phyloP scores from a whole-genome alignment of 306 rosid species.

The Quercus dentata region DNA sequence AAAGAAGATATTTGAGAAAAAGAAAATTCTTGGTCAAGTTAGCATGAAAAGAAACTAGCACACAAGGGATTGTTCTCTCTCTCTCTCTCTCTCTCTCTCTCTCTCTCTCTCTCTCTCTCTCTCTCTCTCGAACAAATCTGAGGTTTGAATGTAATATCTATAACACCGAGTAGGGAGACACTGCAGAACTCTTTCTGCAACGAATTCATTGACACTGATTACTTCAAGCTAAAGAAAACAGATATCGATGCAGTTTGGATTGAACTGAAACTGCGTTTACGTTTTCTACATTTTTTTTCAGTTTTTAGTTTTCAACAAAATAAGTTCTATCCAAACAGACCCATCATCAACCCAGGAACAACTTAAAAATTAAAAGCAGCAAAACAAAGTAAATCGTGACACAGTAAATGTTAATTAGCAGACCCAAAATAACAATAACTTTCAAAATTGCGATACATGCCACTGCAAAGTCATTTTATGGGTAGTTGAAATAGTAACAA shows the following conservation, averaged over 20 bases:
- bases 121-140: no score
- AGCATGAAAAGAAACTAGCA: not conserved
- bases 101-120: no score
- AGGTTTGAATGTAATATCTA: no score
- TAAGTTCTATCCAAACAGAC: no score
- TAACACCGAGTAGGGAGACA: no score
- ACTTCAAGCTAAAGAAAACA: not conserved
- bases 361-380: not conserved
- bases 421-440: not conserved
- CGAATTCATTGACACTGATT: not conserved
- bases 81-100: no score
- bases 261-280: no score
- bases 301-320: no score
- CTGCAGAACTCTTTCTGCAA: not conserved
- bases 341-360: not conserved
- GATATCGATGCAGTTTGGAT: no score
- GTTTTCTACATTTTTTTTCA: no score
- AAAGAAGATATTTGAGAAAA: constrained; percentile 1
- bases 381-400: not conserved
- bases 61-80: not conserved
- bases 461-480: constrained; percentile 1
- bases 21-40: constrained; percentile 5
- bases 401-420: not conserved
- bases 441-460: constrained; percentile 4
- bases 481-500: not conserved